phyloP scores from a whole-genome alignment of 2,329 filamentous ascomycete genomes.

The Arachnomyces sp. region DNA sequence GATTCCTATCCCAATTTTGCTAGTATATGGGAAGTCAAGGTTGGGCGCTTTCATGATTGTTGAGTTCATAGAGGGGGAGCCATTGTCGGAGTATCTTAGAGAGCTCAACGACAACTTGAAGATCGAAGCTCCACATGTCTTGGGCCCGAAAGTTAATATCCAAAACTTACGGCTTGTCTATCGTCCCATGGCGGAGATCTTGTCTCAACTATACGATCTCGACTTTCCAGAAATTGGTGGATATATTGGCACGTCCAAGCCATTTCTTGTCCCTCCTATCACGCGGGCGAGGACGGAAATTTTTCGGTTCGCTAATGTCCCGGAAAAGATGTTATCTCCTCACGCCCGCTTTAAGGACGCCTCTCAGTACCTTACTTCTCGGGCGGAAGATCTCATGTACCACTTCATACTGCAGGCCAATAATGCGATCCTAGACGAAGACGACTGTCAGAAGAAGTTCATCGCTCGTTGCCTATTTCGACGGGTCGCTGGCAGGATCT shows the following conservation, averaged over 20 bases:
- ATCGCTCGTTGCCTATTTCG: slow-evolving; percentile 36
- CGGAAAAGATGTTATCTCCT: slow-evolving; percentile 3
- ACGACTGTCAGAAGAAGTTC: slow-evolving; percentile 38
- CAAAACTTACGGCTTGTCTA: slow-evolving; percentile 11
- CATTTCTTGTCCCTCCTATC: slow-evolving; percentile 51
- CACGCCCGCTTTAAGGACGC: slow-evolving; percentile 7
- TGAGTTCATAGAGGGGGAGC: slow-evolving; percentile 19
- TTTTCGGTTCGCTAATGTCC: slow-evolving; percentile 6
- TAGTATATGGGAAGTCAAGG: slow-evolving; percentile 15
- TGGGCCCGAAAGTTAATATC: slow-evolving; percentile 9
- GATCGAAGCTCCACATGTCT: slow-evolving; percentile 3
- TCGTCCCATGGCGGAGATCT: slow-evolving; percentile 12
- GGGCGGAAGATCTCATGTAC: slow-evolving; percentile 9
- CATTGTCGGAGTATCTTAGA: slow-evolving; percentile 17
- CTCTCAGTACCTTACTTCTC: slow-evolving; percentile 7
- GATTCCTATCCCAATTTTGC: slow-evolving; percentile 19
- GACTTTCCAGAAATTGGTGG: slow-evolving; percentile 13
- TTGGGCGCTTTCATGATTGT: slow-evolving; percentile 21
- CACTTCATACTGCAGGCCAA: slow-evolving; percentile 37
- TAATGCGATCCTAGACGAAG: slow-evolving; percentile 27
- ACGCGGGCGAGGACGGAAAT: no score
- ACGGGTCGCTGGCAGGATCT: slow-evolving; percentile 20
- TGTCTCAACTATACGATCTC: slow-evolving; percentile 11
- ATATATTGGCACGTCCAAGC: slow-evolving; percentile 40
- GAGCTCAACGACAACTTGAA: slow-evolving; percentile 9